Percentiles rank a stretch among this genome's conserved stretches.
These are phyloP conservation scores for Plasmodium fragile DNA, from an alignment of 169 alveolate species.

Conservation along the genomic window DNA sequence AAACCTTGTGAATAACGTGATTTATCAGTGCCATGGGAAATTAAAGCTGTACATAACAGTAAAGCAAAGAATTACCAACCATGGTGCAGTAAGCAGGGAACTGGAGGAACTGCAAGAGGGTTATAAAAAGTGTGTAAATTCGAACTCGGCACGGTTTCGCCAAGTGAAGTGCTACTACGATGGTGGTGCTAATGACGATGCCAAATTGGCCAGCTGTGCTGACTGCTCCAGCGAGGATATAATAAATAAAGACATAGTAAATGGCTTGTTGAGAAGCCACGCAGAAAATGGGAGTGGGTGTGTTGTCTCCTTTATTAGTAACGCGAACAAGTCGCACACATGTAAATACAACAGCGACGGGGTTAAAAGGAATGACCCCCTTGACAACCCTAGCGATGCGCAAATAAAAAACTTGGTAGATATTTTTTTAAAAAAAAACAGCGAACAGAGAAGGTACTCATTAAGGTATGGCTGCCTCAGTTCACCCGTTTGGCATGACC, in stretches of 20 bases:
- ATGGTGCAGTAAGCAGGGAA: not conserved
- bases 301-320: slow-evolving; percentile 40
- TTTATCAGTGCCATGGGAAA: slow-evolving; percentile 50
- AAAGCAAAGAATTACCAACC: slow-evolving; percentile 10
- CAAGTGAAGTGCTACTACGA: slow-evolving; percentile 16
- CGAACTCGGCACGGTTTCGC: not conserved
- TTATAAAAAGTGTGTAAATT: slow-evolving; percentile 19
- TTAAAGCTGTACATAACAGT: slow-evolving; percentile 51
- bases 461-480: slow-evolving; percentile 13
- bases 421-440: slow-evolving; percentile 9
- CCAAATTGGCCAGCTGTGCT: not conserved
- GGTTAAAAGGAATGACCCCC: slow-evolving; percentile 1
- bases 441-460: slow-evolving; percentile 21
- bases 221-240: slow-evolving; percentile 25
- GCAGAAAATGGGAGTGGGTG: slow-evolving; percentile 25
- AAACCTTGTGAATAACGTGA: slow-evolving; percentile 25
- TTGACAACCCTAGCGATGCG: not conserved
- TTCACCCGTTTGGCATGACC: slow-evolving; percentile 15
- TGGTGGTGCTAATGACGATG: not conserved
- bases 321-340: not conserved
- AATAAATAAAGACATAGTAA: not conserved
- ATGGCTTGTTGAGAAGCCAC: slow-evolving; percentile 20
- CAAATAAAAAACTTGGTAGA: slow-evolving; percentile 16
- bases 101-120: not conserved
- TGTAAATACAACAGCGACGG: not conserved